Evolutionary conservation across 371 early-diverging fungal genomes (phyloP).

Genomic region (Mortierella sp.): DNA sequence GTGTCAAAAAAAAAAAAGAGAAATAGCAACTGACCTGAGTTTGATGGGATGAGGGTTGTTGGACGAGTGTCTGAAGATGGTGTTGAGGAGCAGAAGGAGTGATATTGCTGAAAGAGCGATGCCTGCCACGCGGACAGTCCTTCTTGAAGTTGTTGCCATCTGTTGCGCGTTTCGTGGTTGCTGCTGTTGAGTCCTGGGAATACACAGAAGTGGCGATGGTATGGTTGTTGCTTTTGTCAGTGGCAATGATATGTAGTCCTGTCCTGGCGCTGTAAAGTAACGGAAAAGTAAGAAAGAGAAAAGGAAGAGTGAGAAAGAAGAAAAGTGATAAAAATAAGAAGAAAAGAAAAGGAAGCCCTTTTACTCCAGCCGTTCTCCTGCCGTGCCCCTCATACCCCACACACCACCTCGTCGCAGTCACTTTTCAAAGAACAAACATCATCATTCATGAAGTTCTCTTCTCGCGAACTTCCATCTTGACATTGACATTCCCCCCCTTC

Average conservation of each 20-base stretch:
- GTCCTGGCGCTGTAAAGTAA: background rate
- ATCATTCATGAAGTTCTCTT: background rate
- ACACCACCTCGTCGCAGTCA: too few relatives aligned
- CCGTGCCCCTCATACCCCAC: too few relatives aligned
- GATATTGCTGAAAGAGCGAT: constrained; percentile 8
- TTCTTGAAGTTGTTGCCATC: background rate
- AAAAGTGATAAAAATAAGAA: too few relatives aligned
- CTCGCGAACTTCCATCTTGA: background rate
- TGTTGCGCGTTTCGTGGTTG: background rate
- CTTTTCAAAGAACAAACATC: too few relatives aligned
- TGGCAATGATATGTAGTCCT: background rate
- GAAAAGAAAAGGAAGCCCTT: background rate
- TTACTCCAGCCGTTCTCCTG: too few relatives aligned
- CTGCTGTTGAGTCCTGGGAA: background rate
- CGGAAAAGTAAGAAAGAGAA: background rate
- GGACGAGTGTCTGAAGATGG: constrained; percentile 22
- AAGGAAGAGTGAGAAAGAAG: background rate
- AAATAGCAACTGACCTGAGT: constrained; percentile 24
- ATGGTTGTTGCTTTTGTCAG: background rate
- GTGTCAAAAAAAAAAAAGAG: background rate
- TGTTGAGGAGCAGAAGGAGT: constrained; percentile 18
- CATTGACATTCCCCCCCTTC: too few relatives aligned
- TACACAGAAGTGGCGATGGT: background rate
- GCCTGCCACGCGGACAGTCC: constrained; percentile 17
- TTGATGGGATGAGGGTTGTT: constrained; percentile 2